These are phyloP conservation scores for Guyanaporus albipodus DNA, from an alignment of 768 basidiomycete genomes.

Conservation along the genomic window DNA sequence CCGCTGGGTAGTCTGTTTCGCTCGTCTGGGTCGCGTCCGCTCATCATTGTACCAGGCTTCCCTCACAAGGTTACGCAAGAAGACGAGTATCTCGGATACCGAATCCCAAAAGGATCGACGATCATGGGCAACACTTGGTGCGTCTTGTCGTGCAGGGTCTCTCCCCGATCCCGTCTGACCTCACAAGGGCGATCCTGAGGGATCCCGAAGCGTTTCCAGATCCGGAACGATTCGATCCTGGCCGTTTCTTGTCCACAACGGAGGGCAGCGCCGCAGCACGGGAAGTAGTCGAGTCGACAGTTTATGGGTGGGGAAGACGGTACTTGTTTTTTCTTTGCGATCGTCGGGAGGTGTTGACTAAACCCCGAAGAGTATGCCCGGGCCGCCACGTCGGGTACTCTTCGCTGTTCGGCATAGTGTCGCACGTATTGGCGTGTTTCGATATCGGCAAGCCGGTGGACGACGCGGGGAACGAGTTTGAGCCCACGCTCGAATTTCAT, in stretches of 20 bases:
- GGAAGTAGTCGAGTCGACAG: not conserved
- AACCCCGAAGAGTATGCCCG: not conserved
- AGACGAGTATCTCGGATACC: slow-evolving; percentile 25
- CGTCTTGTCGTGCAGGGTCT: slow-evolving; percentile 6
- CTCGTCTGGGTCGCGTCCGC: no score
- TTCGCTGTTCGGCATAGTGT: not conserved
- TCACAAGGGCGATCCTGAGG: slow-evolving; percentile 19
- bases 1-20: slow-evolving; percentile 6
- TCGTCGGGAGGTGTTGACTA: not conserved
- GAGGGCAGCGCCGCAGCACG: not conserved
- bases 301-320: slow-evolving; percentile 5
- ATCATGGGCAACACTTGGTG: not conserved
- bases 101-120: not conserved
- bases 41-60: slow-evolving; percentile 24
- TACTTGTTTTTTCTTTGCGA: not conserved
- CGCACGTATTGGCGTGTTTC: not conserved
- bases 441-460: not conserved
- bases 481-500: not conserved
- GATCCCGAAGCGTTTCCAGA: slow-evolving; percentile 17
- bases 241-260: slow-evolving; percentile 11
- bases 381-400: slow-evolving; percentile 3
- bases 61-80: slow-evolving; percentile 34
- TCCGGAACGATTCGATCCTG: slow-evolving; percentile 20
- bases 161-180: not conserved
- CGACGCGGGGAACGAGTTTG: not conserved